Evolutionary conservation across 2,329 filamentous ascomycete genomes (phyloP).

Genomic region (Colletotrichum tropicicola): DNA sequence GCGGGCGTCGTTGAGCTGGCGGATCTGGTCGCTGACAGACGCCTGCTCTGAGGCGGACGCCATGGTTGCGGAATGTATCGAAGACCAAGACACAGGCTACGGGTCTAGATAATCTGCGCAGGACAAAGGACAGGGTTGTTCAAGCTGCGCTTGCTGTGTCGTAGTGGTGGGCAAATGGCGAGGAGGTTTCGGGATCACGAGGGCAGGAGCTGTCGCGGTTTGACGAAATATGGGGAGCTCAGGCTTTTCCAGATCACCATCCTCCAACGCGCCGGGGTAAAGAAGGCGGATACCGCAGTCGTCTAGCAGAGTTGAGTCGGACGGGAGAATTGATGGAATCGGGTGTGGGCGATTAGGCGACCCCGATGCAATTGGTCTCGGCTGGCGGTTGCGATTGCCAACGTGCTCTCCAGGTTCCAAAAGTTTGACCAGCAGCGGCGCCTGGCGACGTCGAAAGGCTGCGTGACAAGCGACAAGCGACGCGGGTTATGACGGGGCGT

Average conservation of each 20-base stretch:
- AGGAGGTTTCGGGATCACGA: conserved; percentile 4
- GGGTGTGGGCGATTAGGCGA: not conserved
- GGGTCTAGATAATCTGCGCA: not conserved
- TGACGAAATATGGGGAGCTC: conserved; percentile 30
- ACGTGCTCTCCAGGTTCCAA: conserved; percentile 4
- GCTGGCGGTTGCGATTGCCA: conserved; percentile 11
- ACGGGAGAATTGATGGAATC: not conserved
- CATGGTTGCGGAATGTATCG: conserved; percentile 51
- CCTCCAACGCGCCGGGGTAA: conserved; percentile 21
- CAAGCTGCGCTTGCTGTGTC: too few species aligned
- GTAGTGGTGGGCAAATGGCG: not conserved
- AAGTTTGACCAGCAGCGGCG: conserved; percentile 3
- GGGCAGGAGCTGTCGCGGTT: conserved; percentile 28
- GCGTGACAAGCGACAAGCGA: conserved; percentile 30
- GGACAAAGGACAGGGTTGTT: not conserved
- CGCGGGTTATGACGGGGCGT: conserved; percentile 29
- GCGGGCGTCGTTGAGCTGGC: conserved; percentile 89
- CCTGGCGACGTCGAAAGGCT: conserved; percentile 21
- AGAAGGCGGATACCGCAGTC: not conserved
- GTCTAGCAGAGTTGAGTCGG: not conserved
- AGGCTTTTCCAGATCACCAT: conserved; percentile 28
- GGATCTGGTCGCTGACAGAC: conserved; percentile 78
- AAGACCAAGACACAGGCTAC: not conserved
- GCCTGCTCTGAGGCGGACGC: conserved; percentile 55
- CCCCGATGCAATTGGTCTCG: not conserved